Evolutionary conservation across 2,329 filamentous ascomycete genomes (phyloP).

Genomic region (Uncinocarpus reesii): DNA sequence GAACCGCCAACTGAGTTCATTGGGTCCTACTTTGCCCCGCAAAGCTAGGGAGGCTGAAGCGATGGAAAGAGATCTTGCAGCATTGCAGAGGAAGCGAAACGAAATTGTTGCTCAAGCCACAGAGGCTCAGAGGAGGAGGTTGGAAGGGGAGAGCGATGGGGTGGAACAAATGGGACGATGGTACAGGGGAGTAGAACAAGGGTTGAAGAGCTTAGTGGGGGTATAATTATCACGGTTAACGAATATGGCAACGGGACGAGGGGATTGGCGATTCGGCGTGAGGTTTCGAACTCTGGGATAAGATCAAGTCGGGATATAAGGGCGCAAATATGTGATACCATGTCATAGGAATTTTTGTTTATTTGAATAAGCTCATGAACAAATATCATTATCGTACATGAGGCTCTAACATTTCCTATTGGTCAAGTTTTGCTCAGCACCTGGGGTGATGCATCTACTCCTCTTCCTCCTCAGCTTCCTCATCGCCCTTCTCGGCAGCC

Average conservation of each 20-base stretch:
- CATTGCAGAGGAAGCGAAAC: slow-evolving; percentile 37
- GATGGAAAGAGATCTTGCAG: slow-evolving; percentile 35
- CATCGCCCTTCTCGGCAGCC: slow-evolving; percentile 65
- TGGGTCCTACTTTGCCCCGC: slow-evolving; percentile 36
- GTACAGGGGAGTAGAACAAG: slow-evolving; percentile 35
- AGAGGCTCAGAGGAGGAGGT: slow-evolving; percentile 35
- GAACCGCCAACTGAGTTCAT: slow-evolving; percentile 33
- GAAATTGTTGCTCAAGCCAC: slow-evolving; percentile 39
- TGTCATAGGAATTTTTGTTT: slow-evolving; percentile 1
- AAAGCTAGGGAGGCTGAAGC: slow-evolving; percentile 38
- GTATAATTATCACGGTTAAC: background rate
- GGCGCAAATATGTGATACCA: background rate
- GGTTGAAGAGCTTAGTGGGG: slow-evolving; percentile 29
- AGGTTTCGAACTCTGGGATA: background rate
- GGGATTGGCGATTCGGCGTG: background rate
- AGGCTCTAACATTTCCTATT: slow-evolving; percentile 3
- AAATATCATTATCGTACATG: slow-evolving; percentile 8
- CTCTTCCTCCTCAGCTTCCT: slow-evolving; percentile 62
- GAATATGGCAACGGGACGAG: background rate
- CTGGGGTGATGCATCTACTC: slow-evolving; percentile 44
- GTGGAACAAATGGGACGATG: slow-evolving; percentile 39
- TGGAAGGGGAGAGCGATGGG: slow-evolving; percentile 38
- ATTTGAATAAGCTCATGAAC: slow-evolving; percentile 9
- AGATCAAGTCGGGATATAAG: background rate
- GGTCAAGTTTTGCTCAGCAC: background rate